Evolutionary conservation across 2,329 filamentous ascomycete species (phyloP), one percentile per base, ranked within the genome.

Genomic region (Colletotrichum euphorbiae): DNA sequence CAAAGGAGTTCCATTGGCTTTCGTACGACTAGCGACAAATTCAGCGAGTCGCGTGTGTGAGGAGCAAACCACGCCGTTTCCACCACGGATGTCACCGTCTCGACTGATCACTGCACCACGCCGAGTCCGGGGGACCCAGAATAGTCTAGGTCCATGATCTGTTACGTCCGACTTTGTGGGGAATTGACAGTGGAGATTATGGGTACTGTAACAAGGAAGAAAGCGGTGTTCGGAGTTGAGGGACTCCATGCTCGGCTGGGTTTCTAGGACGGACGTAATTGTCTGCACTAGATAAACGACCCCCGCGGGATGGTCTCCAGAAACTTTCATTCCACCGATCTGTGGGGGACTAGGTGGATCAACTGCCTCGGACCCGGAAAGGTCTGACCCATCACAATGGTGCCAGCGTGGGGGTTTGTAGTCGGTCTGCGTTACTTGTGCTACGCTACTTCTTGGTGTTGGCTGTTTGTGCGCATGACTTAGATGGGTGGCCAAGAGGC

Each of bases 181-280:
- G 61, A 59, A 68, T 15, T 55, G 48, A 68, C 45, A 65, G 65
- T 68, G 65, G 65, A 21, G 61, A 46, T 65, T 40, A 67, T 58
- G 65, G 61, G 46, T 60, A 65, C n/a, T n/a, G n/a, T 40, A 42
- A 3, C 36, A 40, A 56, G 8, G 12, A 31, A 13, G 52, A 43
- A 31, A 43, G 21, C n/a, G 11, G 51, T 38, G 17, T 54, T 28
- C 31, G 52, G 38, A 42, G 52, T 56, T 55, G 61, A 17, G 36
- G 45, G 61, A 50, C n/a, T 46, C 43, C 52, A 42, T 63, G 52
- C n/a, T 15, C 12, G 8, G 31, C n/a, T 36, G 12, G 43, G 24
- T 28, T 51, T 9, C 28, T 19, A 13, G 51, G 51, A 40, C n/a
- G 21, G 46, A 21, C 45, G 54, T 46, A 43, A 42, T 42, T 31